Evolutionary conservation across 768 basidiomycete species (phyloP), one percentile per base, ranked within the genome.

Genomic region (Agaricus subrufescens): DNA sequence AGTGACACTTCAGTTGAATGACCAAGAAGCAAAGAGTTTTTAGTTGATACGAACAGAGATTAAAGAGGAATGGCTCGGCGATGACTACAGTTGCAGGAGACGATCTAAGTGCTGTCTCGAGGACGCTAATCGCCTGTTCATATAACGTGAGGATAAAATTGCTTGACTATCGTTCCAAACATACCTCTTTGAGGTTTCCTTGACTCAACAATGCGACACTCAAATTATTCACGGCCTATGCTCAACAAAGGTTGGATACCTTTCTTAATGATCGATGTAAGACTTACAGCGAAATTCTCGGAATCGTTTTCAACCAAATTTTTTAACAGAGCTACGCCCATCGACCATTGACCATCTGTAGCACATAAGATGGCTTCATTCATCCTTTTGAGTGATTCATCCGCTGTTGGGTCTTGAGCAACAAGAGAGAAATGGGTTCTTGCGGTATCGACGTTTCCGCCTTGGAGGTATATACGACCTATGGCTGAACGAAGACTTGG

Each of bases 21-120:
- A 19, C 19, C 19, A 10, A 1, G 14, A 23, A 38, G 10, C 23
- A 60, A 23, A 40, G 12, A 29, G 26, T 37, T 42, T 54, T 27
- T 1, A 2, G 1, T 34, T 19, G 19, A 19, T 19, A 71, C 86
- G 58, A 66, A 91, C 91, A 88, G 6, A 94, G 75, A 60, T 94
- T 94, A 70, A 93, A 93, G 45, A 93, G 66, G 70, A 89, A 89
- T 4, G 91, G 91, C 63, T 93, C 91, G 6, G 88, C 87, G 26
- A 85, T 79, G 11, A 87, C 85, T 8, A 88, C 81, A 47, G 81
- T 81, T 1, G 87, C 79, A 1, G 91, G 91, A 1, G 89, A 87
- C 2, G 78, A 66, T 52, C 71, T 73, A 31, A 93, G 66, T 1
- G 84, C 84, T 3, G 57, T 67, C 67, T 93, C 90, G 38, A 94